A percentile compares a stretch with the other conserved stretches of the same genome.
These are phyloP conservation scores for Lyophyllum semitale DNA, from an alignment of 768 basidiomycete species.

Conservation along the genomic window DNA sequence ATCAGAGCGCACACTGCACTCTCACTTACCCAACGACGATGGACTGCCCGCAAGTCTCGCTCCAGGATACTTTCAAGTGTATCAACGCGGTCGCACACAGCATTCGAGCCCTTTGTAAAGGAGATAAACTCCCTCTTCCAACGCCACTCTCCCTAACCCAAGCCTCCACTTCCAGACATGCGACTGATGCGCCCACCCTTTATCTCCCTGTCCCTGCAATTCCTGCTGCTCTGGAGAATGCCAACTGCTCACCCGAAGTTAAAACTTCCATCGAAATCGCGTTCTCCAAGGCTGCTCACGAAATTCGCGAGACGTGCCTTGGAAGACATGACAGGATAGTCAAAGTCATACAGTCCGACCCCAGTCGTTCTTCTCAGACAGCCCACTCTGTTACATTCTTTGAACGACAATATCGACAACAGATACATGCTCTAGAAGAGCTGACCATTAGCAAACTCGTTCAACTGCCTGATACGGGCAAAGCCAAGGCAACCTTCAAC, in stretches of 20 bases:
- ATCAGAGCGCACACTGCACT: neutral
- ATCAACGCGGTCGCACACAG: neutral
- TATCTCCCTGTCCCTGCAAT: neutral
- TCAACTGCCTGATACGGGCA: neutral
- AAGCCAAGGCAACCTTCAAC: conserved; percentile 1
- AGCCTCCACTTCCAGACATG: neutral
- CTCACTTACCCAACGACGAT: neutral
- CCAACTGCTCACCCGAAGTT: neutral
- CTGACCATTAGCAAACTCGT: neutral
- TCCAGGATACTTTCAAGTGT: neutral
- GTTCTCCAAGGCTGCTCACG: neutral
- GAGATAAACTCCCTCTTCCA: neutral
- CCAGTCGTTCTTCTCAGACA: neutral
- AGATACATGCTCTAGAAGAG: neutral
- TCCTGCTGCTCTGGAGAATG: neutral
- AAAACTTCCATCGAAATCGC: neutral
- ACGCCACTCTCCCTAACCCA: neutral
- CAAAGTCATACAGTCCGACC: neutral
- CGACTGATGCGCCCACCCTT: neutral
- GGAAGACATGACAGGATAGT: neutral
- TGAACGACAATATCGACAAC: neutral
- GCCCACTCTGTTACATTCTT: neutral
- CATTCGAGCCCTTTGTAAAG: neutral
- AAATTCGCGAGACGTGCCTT: neutral
- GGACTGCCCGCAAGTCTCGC: neutral